Evolutionary conservation across 495 filamentous ascomycete genomes (phyloP).

Genomic region (Tetracladium setigerum): DNA sequence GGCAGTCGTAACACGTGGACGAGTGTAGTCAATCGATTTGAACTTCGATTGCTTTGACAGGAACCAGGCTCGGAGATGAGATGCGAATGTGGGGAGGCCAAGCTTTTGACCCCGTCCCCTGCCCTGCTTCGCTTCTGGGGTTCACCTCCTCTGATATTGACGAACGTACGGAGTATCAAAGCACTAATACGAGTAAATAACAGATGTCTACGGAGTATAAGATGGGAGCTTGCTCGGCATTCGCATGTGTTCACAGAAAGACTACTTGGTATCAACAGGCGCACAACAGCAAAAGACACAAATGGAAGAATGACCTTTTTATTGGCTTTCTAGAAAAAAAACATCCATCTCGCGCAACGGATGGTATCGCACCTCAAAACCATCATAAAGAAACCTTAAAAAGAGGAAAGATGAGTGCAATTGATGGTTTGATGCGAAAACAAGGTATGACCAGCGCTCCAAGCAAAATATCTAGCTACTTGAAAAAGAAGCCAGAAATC

Average conservation of each 20-base stretch:
- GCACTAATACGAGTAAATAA: too few relatives aligned
- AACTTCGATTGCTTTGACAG: not conserved
- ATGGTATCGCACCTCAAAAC: constrained; percentile 13
- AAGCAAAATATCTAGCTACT: constrained; percentile 18
- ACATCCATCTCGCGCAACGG: constrained; percentile 4
- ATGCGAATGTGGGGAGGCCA: too few relatives aligned
- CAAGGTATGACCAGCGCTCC: constrained; percentile 16
- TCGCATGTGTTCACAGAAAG: too few relatives aligned
- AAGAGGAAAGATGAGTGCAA: constrained; percentile 18
- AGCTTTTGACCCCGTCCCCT: too few relatives aligned
- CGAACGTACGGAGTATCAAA: too few relatives aligned
- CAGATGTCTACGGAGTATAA: too few relatives aligned
- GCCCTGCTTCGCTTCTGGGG: too few relatives aligned
- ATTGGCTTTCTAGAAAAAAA: constrained; percentile 18
- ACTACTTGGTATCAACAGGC: not conserved
- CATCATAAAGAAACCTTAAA: constrained; percentile 11
- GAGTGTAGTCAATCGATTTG: too few relatives aligned
- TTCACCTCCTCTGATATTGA: too few relatives aligned
- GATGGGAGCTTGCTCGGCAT: too few relatives aligned
- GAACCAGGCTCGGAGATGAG: not conserved
- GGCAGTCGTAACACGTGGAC: too few relatives aligned
- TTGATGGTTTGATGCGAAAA: constrained; percentile 20
- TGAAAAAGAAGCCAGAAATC: constrained; percentile 11
- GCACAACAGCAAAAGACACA: not conserved
- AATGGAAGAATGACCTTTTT: constrained; percentile 6